These are phyloP conservation scores for Besnoitia besnoiti DNA, from an alignment of 169 alveolate genomes.

Conservation along the genomic window DNA sequence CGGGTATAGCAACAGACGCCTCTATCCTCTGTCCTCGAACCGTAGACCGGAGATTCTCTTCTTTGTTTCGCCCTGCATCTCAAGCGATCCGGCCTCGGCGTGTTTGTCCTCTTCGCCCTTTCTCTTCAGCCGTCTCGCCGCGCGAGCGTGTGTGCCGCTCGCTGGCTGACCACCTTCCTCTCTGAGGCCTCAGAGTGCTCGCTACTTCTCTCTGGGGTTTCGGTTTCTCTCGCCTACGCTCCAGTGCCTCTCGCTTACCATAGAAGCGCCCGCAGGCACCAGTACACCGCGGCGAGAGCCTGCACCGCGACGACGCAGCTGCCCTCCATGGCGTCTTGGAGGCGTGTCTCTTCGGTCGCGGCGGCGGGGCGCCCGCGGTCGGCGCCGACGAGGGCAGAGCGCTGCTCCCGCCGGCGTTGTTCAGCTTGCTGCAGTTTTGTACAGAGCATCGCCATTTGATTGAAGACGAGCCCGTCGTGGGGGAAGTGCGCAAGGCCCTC, in stretches of 20 bases:
- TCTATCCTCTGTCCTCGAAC: no score
- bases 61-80: no score
- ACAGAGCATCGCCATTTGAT: neutral
- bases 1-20: no score
- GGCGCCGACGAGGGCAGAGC: neutral
- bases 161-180: neutral
- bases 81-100: no score
- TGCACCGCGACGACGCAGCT: neutral
- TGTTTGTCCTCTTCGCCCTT: neutral
- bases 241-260: neutral
- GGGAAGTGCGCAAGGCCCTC: neutral
- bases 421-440: neutral
- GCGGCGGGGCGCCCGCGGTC: neutral
- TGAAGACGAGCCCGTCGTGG: constrained; percentile 11
- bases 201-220: neutral
- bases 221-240: neutral
- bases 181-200: neutral
- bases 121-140: neutral
- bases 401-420: neutral
- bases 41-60: no score
- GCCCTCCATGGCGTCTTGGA: neutral
- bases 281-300: neutral
- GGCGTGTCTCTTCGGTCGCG: neutral
- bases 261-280: neutral
- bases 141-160: neutral